These are phyloP conservation scores for Kodamaea jinghongensis DNA, from an alignment of 805 yeast species.

Conservation along the genomic window DNA sequence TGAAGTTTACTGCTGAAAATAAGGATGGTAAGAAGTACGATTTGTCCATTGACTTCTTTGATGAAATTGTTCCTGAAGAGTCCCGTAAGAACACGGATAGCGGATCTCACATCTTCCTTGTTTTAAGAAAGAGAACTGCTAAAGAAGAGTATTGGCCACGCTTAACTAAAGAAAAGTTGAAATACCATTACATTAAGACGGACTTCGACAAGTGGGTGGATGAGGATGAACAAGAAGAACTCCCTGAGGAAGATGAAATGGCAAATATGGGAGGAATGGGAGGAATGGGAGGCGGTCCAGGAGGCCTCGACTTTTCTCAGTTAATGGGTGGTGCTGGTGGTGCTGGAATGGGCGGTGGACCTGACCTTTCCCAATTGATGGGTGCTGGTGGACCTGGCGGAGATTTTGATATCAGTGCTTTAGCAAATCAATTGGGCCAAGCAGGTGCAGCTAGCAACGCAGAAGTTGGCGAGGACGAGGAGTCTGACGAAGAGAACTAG, in stretches of 20 bases:
- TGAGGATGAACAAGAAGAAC: slow-evolving; percentile 93
- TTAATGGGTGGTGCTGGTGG: slow-evolving; percentile 37
- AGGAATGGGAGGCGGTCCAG: slow-evolving; percentile 30
- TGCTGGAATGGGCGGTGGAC: slow-evolving; percentile 24
- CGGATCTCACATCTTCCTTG: slow-evolving; percentile 62
- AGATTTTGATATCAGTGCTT: slow-evolving; percentile 34
- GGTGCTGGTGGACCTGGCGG: slow-evolving; percentile 35
- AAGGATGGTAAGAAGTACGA: slow-evolving; percentile 53
- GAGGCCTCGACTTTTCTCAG: slow-evolving; percentile 33
- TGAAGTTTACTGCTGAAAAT: slow-evolving; percentile 48
- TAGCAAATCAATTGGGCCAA: slow-evolving; percentile 45
- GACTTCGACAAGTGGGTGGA: slow-evolving; percentile 98
- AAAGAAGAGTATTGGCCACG: slow-evolving; percentile 93
- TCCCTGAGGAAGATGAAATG: slow-evolving; percentile 44
- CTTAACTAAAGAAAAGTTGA: slow-evolving; percentile 80
- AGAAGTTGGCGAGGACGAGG: slow-evolving; percentile 22
- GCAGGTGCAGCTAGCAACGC: slow-evolving; percentile 28
- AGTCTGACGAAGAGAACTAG: slow-evolving; percentile 20
- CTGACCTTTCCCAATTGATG: slow-evolving; percentile 26
- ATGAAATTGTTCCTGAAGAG: slow-evolving; percentile 64
- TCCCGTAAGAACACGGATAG: slow-evolving; percentile 53
- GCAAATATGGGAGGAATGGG: slow-evolving; percentile 31
- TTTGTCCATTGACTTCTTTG: slow-evolving; percentile 71
- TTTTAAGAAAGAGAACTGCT: slow-evolving; percentile 65
- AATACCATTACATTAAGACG: slow-evolving; percentile 78